Evolutionary conservation across 1,139 yeast genomes (phyloP).

Genomic region (Saccharomyces pastorianus): DNA sequence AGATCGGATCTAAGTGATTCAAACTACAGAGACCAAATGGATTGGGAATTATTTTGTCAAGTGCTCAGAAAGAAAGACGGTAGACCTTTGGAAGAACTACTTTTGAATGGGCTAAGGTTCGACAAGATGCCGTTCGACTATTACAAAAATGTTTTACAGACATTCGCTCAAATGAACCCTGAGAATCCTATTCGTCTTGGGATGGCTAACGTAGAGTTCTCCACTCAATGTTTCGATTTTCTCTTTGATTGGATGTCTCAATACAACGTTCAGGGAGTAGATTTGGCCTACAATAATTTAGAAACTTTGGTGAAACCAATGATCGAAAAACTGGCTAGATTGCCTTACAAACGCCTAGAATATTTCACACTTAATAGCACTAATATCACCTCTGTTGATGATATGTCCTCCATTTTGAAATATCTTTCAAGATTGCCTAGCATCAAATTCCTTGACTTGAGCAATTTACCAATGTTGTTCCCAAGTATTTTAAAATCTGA

Average conservation of each 20-base stretch:
- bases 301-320: conserved; percentile 42
- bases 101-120: conserved; percentile 71
- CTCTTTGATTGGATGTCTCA: conserved; percentile 57
- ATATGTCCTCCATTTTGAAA: conserved; percentile 44
- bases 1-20: conserved; percentile 47
- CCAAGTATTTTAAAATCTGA: conserved; percentile 61
- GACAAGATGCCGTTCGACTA: conserved; percentile 36
- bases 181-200: conserved; percentile 45
- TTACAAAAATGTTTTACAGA: conserved; percentile 44
- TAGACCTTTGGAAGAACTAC: conserved; percentile 57
- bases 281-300: conserved; percentile 74
- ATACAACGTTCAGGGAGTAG: conserved; percentile 65
- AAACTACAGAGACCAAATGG: conserved; percentile 54
- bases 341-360: conserved; percentile 27
- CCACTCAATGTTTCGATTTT: conserved; percentile 45
- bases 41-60: conserved; percentile 65
- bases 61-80: conserved; percentile 59
- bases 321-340: conserved; percentile 24
- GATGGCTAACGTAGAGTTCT: conserved; percentile 63
- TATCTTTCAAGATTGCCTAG: conserved; percentile 47
- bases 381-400: conserved; percentile 45
- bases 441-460: conserved; percentile 67
- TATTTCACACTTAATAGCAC: conserved; percentile 71
- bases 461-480: conserved; percentile 63
- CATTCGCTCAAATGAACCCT: conserved; percentile 27